phyloP scores from a whole-genome alignment of 805 yeast genomes.

The Candida cerambycidarum region DNA sequence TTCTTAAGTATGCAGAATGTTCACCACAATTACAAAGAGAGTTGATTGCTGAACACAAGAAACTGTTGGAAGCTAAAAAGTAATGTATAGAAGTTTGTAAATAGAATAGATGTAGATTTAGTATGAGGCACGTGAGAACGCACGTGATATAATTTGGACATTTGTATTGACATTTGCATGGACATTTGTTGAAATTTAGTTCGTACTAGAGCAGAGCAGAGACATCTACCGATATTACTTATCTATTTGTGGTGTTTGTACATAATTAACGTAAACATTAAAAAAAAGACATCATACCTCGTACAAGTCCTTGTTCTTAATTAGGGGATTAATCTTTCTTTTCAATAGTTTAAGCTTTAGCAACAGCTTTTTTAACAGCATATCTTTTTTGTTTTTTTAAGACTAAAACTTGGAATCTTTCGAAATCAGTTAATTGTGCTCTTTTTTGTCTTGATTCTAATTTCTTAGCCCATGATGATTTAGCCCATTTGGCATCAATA shows the following conservation, averaged over 20 bases:
- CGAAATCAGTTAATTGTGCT: conserved; percentile 91
- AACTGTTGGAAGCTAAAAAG: conserved; percentile 27
- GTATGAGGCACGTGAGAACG: too few relatives aligned
- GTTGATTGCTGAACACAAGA: conserved; percentile 75
- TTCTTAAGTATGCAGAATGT: conserved; percentile 88
- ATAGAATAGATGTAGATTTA: conserved; percentile 3
- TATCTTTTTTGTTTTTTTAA: conserved; percentile 96
- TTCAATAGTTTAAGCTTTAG: conserved; percentile 72
- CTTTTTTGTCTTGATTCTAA: conserved; percentile 94
- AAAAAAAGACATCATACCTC: conserved; percentile 21
- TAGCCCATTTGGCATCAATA: conserved; percentile 86
- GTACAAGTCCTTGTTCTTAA: conserved; percentile 17
- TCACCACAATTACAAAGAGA: conserved; percentile 88
- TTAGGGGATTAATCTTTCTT: conserved; percentile 9
- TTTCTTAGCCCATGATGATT: conserved; percentile 97
- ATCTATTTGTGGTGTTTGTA: conserved; percentile 19
- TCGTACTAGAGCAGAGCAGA: too few relatives aligned
- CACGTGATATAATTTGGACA: too few relatives aligned
- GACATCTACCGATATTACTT: conserved; percentile 8
- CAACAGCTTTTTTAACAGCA: conserved; percentile 93
- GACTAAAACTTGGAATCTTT: conserved; percentile 98
- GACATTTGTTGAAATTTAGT: too few relatives aligned
- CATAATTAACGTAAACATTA: conserved; percentile 28
- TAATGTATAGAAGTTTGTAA: conserved; percentile 6
- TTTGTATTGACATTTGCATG: too few relatives aligned